Conservation (phyloP, 495 filamentous ascomycete genomes). For the Cenococcum geophilum region DNA sequence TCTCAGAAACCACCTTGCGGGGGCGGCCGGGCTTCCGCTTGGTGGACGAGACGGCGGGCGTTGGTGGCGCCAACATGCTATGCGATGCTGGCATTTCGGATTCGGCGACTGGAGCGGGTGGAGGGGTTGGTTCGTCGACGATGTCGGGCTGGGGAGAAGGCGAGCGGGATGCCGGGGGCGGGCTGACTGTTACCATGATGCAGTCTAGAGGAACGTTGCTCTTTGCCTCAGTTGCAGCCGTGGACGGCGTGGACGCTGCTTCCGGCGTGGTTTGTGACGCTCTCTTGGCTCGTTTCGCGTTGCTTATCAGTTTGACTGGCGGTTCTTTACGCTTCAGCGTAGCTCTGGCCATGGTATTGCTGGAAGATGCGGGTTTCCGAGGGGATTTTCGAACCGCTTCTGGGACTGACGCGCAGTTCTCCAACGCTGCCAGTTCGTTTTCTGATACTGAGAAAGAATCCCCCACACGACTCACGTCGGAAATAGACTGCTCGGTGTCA, state of each 20-base stretch:
- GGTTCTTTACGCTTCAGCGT: background rate
- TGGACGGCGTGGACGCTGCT: background rate
- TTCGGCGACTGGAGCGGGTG: background rate
- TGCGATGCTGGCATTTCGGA: background rate
- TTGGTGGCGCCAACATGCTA: background rate
- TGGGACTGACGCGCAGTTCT: background rate
- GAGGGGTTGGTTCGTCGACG: background rate
- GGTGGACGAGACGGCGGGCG: background rate
- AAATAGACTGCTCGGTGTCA: background rate
- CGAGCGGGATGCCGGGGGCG: background rate
- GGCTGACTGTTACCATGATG: slow-evolving; percentile 30
- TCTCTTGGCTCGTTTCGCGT: background rate
- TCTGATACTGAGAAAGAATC: background rate
- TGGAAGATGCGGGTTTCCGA: background rate
- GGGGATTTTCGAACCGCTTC: background rate
- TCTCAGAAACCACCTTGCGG: background rate
- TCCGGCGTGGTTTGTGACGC: background rate
- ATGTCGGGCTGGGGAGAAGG: background rate
- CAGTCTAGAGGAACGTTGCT: slow-evolving; percentile 30
- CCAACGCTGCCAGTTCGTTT: background rate
- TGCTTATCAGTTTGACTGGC: background rate
- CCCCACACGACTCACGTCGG: background rate
- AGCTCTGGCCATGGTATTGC: background rate
- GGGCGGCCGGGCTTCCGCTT: slow-evolving; percentile 3
- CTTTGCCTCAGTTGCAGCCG: background rate